Base-by-base conservation (phyloP, 768 basidiomycete genomes). In the Russula virescens region DNA sequence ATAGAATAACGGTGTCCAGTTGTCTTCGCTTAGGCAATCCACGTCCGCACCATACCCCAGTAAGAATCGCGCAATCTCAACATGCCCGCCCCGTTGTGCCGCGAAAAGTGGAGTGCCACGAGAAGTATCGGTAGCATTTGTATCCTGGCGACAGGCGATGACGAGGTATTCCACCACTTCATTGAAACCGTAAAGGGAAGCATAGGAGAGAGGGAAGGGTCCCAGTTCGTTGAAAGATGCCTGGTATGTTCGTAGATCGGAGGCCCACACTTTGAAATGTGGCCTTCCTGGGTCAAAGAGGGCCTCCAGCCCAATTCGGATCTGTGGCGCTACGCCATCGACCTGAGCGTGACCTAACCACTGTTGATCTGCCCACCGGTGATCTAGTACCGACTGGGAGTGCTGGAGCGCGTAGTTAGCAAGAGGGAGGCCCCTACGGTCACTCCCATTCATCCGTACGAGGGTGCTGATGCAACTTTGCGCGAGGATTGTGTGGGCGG, bases 381-480 rank as follows among this genome's bases (percentile, higher is more conserved):
- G n/a, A n/a, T n/a, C n/a, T n/a, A n/a, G n/a, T n/a, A n/a, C n/a
- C n/a, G n/a, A n/a, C n/a, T n/a, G n/a, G n/a, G n/a, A n/a, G n/a
- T n/a, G n/a, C n/a, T n/a, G 38, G 40, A 59, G 28, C 23, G 58
- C 49, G 28, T 59, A 59, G 28, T 11, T 0, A 10, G 38, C 19
- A 31, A 59, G 58, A 19, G 58, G 58, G 11, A 43, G 23, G n/a
- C n/a, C 25, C 8, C 10, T 11, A 11, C 18, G 5, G 23, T 38
- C 8, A 14, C 19, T 4, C 3, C 8, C 31, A 42, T 13, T 19
- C 2, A 16, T 13, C 16, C 31, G 35, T 59, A 59, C 8, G n/a
- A 59, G 40, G 58, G 49, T 51, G 28, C 58, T 34, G 26, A 51
- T 31, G 40, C 49, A 59, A 23, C 49, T 59, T 51, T 51, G 58